Evolutionary conservation across 2,329 filamentous ascomycete species (phyloP).

Genomic region (Microcera coccophila): DNA sequence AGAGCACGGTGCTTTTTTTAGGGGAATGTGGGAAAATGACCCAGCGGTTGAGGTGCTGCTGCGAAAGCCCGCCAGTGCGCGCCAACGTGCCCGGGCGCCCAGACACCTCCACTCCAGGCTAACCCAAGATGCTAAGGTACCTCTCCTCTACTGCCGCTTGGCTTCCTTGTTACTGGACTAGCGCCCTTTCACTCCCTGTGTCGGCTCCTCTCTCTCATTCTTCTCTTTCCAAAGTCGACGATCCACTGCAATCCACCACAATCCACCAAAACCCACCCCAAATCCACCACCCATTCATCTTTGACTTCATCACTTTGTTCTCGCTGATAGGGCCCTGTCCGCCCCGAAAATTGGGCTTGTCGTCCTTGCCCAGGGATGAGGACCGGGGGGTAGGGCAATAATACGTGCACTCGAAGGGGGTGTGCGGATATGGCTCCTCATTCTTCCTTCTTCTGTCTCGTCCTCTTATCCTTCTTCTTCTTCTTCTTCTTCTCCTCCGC

Average conservation of each 20-base stretch:
- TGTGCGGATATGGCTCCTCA: not conserved
- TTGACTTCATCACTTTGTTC: not conserved
- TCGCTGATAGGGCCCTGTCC: not conserved
- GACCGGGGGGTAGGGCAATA: not conserved
- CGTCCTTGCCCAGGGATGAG: not conserved
- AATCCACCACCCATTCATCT: not conserved
- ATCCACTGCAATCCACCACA: too few species aligned
- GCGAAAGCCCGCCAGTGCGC: not conserved
- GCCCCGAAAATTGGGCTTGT: not conserved
- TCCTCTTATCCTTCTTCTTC: too few species aligned
- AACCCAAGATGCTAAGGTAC: too few species aligned
- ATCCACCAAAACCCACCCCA: not conserved
- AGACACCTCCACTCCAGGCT: too few species aligned
- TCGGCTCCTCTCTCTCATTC: not conserved
- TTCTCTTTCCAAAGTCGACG: not conserved
- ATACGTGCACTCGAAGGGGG: not conserved
- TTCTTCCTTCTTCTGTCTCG: not conserved
- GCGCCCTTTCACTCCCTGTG: too few species aligned
- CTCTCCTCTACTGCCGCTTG: not conserved
- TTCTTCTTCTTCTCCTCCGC: not conserved
- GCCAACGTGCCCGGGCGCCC: too few species aligned
- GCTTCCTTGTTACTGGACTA: not conserved
- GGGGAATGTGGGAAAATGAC: constrained; percentile 17
- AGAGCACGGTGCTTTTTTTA: constrained; percentile 24
- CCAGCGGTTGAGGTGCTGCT: not conserved